These are phyloP conservation scores for Pelargonium australe DNA, from an alignment of 441 rosid species.

Conservation along the genomic window DNA sequence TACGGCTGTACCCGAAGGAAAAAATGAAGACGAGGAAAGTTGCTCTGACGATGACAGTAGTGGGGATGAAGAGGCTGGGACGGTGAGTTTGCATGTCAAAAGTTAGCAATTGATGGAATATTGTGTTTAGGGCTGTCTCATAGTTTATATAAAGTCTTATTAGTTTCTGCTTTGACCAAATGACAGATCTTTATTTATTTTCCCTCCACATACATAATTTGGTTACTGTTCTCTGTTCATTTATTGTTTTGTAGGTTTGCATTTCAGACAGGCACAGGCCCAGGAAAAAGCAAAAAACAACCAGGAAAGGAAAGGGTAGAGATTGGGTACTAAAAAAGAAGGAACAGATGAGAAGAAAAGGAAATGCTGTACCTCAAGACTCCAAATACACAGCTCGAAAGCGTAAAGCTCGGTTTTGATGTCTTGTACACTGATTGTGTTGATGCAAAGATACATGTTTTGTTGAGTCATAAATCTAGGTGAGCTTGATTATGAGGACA, in stretches of 20 bases:
- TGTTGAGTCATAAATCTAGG: too few species aligned
- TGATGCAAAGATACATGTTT: too few species aligned
- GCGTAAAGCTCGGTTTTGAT: constrained; percentile 69
- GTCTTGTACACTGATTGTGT: neutral
- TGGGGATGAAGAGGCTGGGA: constrained; percentile 58
- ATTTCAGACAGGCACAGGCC: constrained; percentile 71
- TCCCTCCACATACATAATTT: neutral
- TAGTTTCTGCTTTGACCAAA: neutral
- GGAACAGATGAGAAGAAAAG: constrained; percentile 80
- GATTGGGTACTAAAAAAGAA: constrained; percentile 83
- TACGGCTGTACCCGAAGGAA: constrained; percentile 40
- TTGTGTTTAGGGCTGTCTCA: neutral
- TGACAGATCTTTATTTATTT: neutral
- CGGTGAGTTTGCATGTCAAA: constrained; percentile 31
- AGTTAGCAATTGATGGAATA: neutral
- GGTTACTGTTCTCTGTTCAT: neutral
- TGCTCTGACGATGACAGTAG: constrained; percentile 52
- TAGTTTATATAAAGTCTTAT: neutral
- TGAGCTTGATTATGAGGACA: too few species aligned
- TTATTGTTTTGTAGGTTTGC: constrained; percentile 36
- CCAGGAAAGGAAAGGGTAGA: constrained; percentile 59
- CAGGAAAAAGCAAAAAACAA: constrained; percentile 61
- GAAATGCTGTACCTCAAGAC: constrained; percentile 64
- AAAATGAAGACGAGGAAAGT: constrained; percentile 49
- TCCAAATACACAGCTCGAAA: constrained; percentile 76